phyloP scores from a whole-genome alignment of 495 filamentous ascomycete genomes.

The Wilcoxina mikolae region DNA sequence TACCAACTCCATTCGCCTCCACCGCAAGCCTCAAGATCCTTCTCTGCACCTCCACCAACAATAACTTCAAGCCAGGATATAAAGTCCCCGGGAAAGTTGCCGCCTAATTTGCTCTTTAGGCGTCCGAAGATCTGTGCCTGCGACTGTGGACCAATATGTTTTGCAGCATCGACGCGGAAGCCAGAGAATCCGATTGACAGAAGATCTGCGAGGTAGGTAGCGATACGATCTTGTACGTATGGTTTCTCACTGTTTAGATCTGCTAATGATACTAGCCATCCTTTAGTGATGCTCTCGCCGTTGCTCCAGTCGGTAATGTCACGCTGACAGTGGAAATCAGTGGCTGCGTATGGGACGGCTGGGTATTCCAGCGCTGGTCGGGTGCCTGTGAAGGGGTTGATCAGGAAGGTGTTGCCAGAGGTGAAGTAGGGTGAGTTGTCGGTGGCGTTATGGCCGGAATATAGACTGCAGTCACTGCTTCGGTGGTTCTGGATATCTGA shows the following conservation, averaged over 20 bases:
- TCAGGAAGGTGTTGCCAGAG: conserved; percentile 27
- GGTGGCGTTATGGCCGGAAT: conserved; percentile 28
- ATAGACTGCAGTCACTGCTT: conserved; percentile 16
- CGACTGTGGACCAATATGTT: conserved; percentile 27
- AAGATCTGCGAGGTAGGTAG: conserved; percentile 28
- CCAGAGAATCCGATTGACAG: conserved; percentile 28
- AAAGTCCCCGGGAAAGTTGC: conserved; percentile 25
- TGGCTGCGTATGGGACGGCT: conserved; percentile 28
- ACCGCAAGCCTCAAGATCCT: conserved; percentile 21
- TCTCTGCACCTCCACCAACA: conserved; percentile 27
- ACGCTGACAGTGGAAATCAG: conserved; percentile 29
- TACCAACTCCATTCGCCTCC: conserved; percentile 30
- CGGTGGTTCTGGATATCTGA: conserved; percentile 30
- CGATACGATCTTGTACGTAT: conserved; percentile 30
- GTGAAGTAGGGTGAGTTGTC: conserved; percentile 29
- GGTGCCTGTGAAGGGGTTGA: conserved; percentile 27
- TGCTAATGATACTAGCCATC: conserved; percentile 26
- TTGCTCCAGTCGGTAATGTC: conserved; percentile 24
- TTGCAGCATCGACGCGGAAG: conserved; percentile 29
- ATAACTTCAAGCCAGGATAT: conserved; percentile 29
- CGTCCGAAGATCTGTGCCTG: conserved; percentile 21
- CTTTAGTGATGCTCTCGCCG: conserved; percentile 28
- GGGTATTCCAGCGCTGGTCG: conserved; percentile 29
- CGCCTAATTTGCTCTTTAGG: conserved; percentile 25
- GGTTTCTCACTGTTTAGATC: conserved; percentile 30